phyloP scores from a whole-genome alignment of 805 yeast genomes.

The Zygotorulaspora danielsina region DNA sequence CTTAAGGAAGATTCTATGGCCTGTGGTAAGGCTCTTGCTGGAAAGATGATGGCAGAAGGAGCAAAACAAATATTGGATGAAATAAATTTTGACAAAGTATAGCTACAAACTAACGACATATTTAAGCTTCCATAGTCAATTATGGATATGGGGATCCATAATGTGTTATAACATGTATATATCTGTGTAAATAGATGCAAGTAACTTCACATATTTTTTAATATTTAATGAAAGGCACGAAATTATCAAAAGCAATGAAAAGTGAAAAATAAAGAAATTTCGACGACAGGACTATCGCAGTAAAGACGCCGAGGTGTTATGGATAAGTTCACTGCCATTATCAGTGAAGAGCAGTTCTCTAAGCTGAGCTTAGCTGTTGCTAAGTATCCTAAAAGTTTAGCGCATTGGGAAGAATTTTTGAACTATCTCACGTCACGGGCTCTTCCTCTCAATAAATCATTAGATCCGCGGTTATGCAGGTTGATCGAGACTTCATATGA shows the following conservation, averaged over 20 bases:
- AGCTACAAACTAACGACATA: conserved; percentile 24
- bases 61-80: conserved; percentile 78
- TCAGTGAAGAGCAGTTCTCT: conserved; percentile 26
- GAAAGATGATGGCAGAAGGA: conserved; percentile 62
- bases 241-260: not conserved
- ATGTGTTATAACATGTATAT: conserved; percentile 10
- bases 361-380: conserved; percentile 25
- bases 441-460: conserved; percentile 28
- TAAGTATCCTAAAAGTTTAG: conserved; percentile 25
- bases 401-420: conserved; percentile 33
- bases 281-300: not conserved
- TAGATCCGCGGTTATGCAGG: conserved; percentile 19
- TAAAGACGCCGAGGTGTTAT: conserved; percentile 10
- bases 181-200: conserved; percentile 4
- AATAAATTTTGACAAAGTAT: conserved; percentile 66
- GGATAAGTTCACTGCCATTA: conserved; percentile 23
- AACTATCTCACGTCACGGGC: conserved; percentile 24
- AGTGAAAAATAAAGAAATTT: not conserved
- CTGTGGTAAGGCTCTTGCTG: conserved; percentile 69
- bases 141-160: not conserved
- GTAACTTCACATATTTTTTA: conserved; percentile 1
- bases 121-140: too few relatives aligned
- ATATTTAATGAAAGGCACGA: not conserved
- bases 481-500: conserved; percentile 27
- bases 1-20: conserved; percentile 59